Evolutionary conservation across 495 filamentous ascomycete species (phyloP).

Genomic region (Podospora bellae-mahoneyi): DNA sequence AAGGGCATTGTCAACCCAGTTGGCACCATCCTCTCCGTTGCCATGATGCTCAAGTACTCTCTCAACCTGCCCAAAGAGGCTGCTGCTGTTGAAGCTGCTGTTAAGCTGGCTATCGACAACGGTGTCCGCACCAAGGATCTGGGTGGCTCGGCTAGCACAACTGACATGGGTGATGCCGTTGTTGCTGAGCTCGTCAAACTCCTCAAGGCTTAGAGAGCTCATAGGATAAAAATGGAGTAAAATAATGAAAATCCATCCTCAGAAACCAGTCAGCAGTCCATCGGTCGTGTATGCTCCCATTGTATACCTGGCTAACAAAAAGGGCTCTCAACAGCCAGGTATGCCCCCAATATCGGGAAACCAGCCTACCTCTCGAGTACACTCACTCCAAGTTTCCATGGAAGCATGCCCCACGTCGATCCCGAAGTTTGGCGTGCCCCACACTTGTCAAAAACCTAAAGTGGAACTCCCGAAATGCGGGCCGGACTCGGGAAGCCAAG

Average conservation of each 20-base stretch:
- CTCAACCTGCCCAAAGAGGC: conserved; percentile 72
- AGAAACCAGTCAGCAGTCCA: background rate
- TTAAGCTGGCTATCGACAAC: conserved; percentile 69
- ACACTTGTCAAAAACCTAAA: background rate
- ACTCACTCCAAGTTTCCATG: background rate
- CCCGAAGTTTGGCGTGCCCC: no score
- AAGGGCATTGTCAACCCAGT: conserved; percentile 84
- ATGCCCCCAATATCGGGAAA: background rate
- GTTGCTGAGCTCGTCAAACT: conserved; percentile 62
- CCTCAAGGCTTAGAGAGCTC: conserved; percentile 35
- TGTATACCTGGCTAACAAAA: background rate
- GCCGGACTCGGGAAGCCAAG: background rate
- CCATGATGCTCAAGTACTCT: conserved; percentile 91
- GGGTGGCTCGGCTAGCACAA: conserved; percentile 66
- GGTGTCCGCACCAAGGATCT: conserved; percentile 76
- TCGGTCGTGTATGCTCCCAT: background rate
- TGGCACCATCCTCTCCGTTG: conserved; percentile 80
- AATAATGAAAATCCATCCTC: background rate
- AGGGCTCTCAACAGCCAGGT: background rate
- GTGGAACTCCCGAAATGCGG: background rate
- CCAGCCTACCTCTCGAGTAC: no score
- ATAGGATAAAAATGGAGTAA: background rate
- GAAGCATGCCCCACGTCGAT: no score
- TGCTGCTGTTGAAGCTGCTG: conserved; percentile 71
- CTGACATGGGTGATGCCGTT: conserved; percentile 80